These are phyloP conservation scores for Meyerozyma elateridarum DNA, from an alignment of 1,139 yeast species.

Conservation along the genomic window DNA sequence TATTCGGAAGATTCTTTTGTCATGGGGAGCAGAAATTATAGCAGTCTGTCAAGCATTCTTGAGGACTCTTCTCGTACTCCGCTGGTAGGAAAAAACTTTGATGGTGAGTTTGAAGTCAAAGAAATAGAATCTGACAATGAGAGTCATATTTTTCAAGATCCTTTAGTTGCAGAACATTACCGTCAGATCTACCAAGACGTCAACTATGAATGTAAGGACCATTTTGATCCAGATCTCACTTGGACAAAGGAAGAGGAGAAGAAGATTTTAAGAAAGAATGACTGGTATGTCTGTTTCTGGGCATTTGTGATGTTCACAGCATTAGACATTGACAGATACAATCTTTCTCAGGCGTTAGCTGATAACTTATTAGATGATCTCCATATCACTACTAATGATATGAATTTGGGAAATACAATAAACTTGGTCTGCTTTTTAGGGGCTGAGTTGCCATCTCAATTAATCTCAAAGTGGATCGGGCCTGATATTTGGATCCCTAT, in stretches of 20 bases:
- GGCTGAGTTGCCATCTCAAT: constrained; percentile 32
- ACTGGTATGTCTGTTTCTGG: constrained; percentile 28
- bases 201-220: constrained; percentile 29
- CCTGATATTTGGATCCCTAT: constrained; percentile 32
- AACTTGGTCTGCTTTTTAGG: constrained; percentile 28
- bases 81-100: not conserved
- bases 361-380: constrained; percentile 26
- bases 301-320: constrained; percentile 29
- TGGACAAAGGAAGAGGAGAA: constrained; percentile 34
- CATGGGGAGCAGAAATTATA: too few relatives aligned
- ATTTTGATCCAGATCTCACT: constrained; percentile 31
- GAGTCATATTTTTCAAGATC: constrained; percentile 25
- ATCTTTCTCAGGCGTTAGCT: constrained; percentile 26
- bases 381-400: constrained; percentile 24
- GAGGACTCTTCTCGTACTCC: too few relatives aligned
- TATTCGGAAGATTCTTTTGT: too few relatives aligned
- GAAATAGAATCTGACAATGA: not conserved
- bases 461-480: constrained; percentile 28
- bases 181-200: constrained; percentile 25
- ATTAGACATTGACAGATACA: constrained; percentile 28
- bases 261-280: constrained; percentile 23
- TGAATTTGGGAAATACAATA: constrained; percentile 27
- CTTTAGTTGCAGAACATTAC: constrained; percentile 25
- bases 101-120: not conserved
- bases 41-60: too few relatives aligned